Percentiles rank a stretch among this genome's conserved stretches.
These are phyloP conservation scores for Solanum dulcamara DNA, from an alignment of 257 asterid genomes.

Conservation along the genomic window DNA sequence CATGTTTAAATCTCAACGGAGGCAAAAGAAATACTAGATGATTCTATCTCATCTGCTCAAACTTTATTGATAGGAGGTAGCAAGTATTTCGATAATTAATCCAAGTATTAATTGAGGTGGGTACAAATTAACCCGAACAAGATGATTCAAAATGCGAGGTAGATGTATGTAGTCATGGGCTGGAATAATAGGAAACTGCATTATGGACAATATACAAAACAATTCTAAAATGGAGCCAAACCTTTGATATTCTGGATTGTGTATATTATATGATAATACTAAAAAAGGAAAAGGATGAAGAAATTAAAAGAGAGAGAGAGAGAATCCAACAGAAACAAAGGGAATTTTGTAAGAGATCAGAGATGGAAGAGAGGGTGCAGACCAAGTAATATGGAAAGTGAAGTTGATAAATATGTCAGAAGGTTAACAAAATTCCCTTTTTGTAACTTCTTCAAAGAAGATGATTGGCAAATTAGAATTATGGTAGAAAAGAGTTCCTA, in stretches of 20 bases:
- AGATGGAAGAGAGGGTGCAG: neutral
- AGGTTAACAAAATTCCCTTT: slow-evolving; percentile 11
- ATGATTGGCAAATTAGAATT: slow-evolving; percentile 13
- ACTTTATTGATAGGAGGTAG: neutral
- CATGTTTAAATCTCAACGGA: neutral
- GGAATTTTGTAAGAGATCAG: slow-evolving; percentile 8
- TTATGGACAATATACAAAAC: neutral
- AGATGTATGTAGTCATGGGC: neutral
- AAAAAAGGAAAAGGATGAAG: neutral
- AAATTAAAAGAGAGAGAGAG: neutral
- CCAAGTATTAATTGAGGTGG: too few relatives aligned
- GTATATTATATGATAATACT: neutral
- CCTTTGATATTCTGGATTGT: neutral
- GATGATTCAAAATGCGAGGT: neutral
- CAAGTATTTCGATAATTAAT: neutral
- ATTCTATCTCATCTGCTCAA: neutral
- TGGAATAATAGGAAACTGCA: neutral
- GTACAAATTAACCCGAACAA: neutral
- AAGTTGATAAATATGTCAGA: slow-evolving; percentile 22
- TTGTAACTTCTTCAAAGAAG: slow-evolving; percentile 16
- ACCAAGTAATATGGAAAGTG: slow-evolving; percentile 9
- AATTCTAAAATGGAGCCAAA: neutral
- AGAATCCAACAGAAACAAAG: slow-evolving; percentile 2
- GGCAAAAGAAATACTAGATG: neutral
- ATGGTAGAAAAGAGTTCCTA: neutral